Percentiles rank a stretch among this genome's conserved stretches.
Conservation (phyloP, 2,329 filamentous ascomycete species). For the Sarocladium kiliense region DNA sequence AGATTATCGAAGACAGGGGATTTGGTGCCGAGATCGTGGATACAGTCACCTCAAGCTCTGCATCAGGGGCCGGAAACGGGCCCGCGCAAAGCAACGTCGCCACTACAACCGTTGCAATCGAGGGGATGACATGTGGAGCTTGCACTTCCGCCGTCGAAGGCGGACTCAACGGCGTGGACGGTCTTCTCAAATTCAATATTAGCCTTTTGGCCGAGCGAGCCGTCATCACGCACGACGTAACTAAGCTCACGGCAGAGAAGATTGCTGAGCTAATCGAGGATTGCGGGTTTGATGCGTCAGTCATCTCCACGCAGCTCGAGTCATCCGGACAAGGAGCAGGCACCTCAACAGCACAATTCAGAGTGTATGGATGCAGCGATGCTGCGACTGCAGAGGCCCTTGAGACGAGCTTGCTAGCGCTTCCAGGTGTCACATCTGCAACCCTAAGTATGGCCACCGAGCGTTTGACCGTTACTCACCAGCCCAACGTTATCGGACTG, state of each 20-base stretch:
- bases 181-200: conserved; percentile 87
- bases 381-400: conserved; percentile 66
- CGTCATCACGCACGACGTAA: conserved; percentile 76
- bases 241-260: conserved; percentile 64
- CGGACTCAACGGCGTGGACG: conserved; percentile 72
- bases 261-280: conserved; percentile 85
- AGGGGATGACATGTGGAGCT: conserved; percentile 96
- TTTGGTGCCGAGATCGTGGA: conserved; percentile 79
- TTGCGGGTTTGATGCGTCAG: conserved; percentile 76
- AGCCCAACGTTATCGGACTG: conserved; percentile 68
- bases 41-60: conserved; percentile 46
- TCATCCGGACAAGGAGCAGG: conserved; percentile 43
- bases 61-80: conserved; percentile 17
- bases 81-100: conserved; percentile 36
- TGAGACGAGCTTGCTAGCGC: conserved; percentile 59
- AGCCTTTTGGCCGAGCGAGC: conserved; percentile 89
- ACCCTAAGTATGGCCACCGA: conserved; percentile 69
- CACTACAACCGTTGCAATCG: conserved; percentile 81
- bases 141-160: conserved; percentile 89
- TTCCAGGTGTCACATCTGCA: conserved; percentile 70
- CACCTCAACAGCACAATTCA: conserved; percentile 67
- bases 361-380: conserved; percentile 74
- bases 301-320: conserved; percentile 72
- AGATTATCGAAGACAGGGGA: conserved; percentile 65
- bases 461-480: conserved; percentile 68